These are phyloP conservation scores for Erodium maritimum DNA, from an alignment of 345 rosid species.

Conservation along the genomic window DNA sequence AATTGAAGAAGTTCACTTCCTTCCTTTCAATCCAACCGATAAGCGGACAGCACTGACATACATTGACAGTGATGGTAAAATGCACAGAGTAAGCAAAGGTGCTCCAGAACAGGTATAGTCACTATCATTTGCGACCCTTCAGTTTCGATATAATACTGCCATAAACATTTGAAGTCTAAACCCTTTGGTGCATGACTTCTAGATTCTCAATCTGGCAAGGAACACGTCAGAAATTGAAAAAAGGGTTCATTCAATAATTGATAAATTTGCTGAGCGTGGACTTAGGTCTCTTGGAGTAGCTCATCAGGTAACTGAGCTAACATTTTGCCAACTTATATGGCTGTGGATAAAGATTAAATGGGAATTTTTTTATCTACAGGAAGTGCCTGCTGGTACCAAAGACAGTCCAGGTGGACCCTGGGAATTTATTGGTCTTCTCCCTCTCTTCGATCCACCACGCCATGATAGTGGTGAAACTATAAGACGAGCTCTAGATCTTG, in stretches of 20 bases:
- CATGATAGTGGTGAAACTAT: slow-evolving; percentile 72
- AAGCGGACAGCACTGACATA: slow-evolving; percentile 86
- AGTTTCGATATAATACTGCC: not conserved
- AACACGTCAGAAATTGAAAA: slow-evolving; percentile 35
- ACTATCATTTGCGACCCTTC: not conserved
- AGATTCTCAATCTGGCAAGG: slow-evolving; percentile 43
- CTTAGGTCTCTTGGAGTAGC: slow-evolving; percentile 85
- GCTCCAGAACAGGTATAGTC: slow-evolving; percentile 75
- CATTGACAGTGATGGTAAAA: slow-evolving; percentile 47
- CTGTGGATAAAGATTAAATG: not conserved
- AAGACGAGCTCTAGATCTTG: slow-evolving; percentile 59
- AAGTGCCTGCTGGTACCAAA: slow-evolving; percentile 54
- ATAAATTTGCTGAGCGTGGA: slow-evolving; percentile 75
- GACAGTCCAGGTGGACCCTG: slow-evolving; percentile 71
- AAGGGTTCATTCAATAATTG: slow-evolving; percentile 37
- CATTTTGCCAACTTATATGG: not conserved
- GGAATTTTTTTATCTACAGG: slow-evolving; percentile 15
- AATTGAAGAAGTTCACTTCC: slow-evolving; percentile 80
- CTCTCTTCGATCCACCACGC: slow-evolving; percentile 73
- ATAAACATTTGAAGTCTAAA: not conserved
- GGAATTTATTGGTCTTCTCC: slow-evolving; percentile 80
- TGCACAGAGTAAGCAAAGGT: slow-evolving; percentile 95
- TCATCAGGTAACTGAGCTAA: slow-evolving; percentile 37
- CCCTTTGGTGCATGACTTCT: slow-evolving; percentile 2
- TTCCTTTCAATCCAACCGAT: slow-evolving; percentile 90